These are phyloP conservation scores for Escallonia herrerae DNA, from an alignment of 129 eudicot genomes.

Conservation along the genomic window DNA sequence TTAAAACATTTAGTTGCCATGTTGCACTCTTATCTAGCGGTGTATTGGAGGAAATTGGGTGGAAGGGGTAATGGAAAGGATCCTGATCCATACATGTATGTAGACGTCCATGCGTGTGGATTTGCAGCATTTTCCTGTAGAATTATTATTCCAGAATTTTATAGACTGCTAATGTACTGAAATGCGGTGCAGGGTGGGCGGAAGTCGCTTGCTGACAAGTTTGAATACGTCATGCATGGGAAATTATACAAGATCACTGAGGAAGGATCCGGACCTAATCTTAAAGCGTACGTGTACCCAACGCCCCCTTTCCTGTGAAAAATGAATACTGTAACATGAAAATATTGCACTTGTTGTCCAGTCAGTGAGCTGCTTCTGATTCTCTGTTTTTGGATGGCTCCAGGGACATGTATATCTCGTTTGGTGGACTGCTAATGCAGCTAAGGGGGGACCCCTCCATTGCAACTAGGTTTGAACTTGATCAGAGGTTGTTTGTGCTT, in stretches of 20 bases:
- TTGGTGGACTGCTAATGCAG: slow-evolving; percentile 92
- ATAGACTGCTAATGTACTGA: not conserved
- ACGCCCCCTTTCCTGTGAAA: too few relatives aligned
- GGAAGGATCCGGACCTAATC: slow-evolving; percentile 42
- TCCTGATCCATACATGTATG: too few relatives aligned
- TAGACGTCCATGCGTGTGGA: too few relatives aligned
- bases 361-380: not conserved
- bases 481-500: slow-evolving; percentile 84
- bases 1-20: too few relatives aligned
- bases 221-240: slow-evolving; percentile 95
- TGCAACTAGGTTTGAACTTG: slow-evolving; percentile 83
- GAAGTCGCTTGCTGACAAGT: slow-evolving; percentile 81
- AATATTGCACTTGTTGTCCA: too few relatives aligned
- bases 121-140: too few relatives aligned
- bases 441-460: slow-evolving; percentile 72
- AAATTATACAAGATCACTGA: slow-evolving; percentile 71
- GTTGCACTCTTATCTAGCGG: too few relatives aligned
- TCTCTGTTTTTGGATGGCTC: slow-evolving; percentile 3
- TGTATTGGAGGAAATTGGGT: too few relatives aligned
- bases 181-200: slow-evolving; percentile 44
- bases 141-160: too few relatives aligned
- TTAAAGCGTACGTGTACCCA: slow-evolving; percentile 61
- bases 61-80: too few relatives aligned
- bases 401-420: slow-evolving; percentile 84
- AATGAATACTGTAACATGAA: too few relatives aligned